Evolutionary conservation across 106 monocot species (phyloP), one percentile per base, ranked within the genome.

Genomic region (Dendrobium officinale): DNA sequence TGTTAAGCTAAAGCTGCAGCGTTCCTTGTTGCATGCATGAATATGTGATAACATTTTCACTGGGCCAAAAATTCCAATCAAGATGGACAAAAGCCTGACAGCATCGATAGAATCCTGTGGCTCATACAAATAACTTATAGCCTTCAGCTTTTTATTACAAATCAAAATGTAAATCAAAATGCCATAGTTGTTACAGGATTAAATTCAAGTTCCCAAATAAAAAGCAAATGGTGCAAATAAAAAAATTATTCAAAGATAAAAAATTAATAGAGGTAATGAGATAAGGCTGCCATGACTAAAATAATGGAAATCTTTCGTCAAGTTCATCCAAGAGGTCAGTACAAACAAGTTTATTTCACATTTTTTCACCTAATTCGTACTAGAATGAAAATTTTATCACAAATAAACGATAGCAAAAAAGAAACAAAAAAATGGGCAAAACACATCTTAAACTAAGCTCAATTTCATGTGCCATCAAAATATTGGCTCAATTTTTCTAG

Each of bases 61-160:
- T 54, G 94, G 90, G 44, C 90, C 90, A 86, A 94, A 97, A 77
- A 88, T 86, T 55, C 87, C 82, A 81, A 87, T 80, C 73, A 94
- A 79, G 40, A 80, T 82, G 41, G 73, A 79, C 61, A 97, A 79
- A 80, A 94, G 77, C 41, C 78, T 89, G 49, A 97, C 86, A 85
- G 82, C 87, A 85, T 82, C 81, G 59, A 83, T 73, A 67, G 89
- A 94, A 79, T 94, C 92, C 96, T 97, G 89, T 76, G 87, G 11
- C 22, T 75, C 85, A 80, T 0, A 59, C 68, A 59, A 26, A n/a
- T 64, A 76, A 8, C 72, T 22, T 56, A 79, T 4, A 73, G 17
- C 49, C 19, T 73, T 42, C 26, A 42, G 33, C 24, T 13, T 73
- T 41, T 42, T 16, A 41, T 42, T 42, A 73, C 40, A 73, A 73